Percentiles rank a stretch among this genome's conserved stretches.
phyloP scores from a whole-genome alignment of 257 asterid species.

The Rehmannia glutinosa region DNA sequence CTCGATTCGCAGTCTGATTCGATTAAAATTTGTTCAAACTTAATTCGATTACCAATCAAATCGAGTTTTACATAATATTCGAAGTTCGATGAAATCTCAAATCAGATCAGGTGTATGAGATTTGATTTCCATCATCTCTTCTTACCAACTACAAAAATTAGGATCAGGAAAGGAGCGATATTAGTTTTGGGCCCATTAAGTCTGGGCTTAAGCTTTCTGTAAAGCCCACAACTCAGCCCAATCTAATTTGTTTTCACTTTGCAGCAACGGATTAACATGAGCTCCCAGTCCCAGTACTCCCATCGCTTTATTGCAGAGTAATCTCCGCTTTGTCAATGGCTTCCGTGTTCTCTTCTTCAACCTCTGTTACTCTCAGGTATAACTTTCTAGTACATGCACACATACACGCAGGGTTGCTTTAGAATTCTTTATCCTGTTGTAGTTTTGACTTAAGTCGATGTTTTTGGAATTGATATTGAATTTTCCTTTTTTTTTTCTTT shows the following conservation, averaged over 20 bases:
- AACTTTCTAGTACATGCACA: not conserved
- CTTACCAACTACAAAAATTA: too few species aligned
- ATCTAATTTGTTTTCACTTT: not conserved
- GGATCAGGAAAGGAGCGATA: too few species aligned
- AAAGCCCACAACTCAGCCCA: slow-evolving; percentile 14
- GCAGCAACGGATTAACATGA: slow-evolving; percentile 6
- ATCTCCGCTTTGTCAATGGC: slow-evolving; percentile 24
- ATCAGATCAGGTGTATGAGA: too few species aligned
- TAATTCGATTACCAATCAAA: too few species aligned
- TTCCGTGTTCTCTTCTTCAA: slow-evolving; percentile 26
- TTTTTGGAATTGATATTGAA: not conserved
- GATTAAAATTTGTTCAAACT: too few species aligned
- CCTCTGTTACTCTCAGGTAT: slow-evolving; percentile 30
- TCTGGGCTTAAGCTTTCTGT: not conserved
- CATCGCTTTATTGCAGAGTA: not conserved
- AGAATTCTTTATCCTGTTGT: not conserved
- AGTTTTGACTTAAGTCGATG: not conserved
- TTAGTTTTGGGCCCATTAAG: not conserved
- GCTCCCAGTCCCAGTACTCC: not conserved
- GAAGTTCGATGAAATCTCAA: too few species aligned
- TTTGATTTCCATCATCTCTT: too few species aligned
- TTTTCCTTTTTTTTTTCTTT: not conserved
- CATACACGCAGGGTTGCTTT: not conserved
- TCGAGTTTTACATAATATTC: too few species aligned
- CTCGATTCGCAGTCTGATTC: too few species aligned